Conservation (phyloP, 805 yeast genomes). For the Hanseniaspora meyeri region DNA sequence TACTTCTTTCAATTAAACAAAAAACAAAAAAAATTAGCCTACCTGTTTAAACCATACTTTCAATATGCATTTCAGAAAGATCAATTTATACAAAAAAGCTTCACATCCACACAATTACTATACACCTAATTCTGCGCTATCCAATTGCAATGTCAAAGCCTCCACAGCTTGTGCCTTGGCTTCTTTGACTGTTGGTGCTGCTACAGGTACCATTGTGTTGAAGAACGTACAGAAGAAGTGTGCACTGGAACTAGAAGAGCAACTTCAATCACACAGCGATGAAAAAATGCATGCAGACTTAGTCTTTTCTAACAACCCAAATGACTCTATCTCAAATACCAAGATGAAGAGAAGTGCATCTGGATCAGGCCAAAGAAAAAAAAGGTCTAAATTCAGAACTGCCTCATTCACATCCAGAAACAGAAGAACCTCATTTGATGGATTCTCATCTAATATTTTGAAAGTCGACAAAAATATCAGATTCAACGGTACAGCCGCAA, state of each 20-base stretch:
- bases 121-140: slow-evolving; percentile 1
- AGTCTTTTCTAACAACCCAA: neutral
- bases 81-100: slow-evolving; percentile 30
- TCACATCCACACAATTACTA: slow-evolving; percentile 13
- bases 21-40: neutral
- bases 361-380: neutral
- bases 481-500: neutral
- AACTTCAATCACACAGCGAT: neutral
- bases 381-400: neutral
- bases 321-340: neutral
- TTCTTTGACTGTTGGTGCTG: slow-evolving; percentile 6
- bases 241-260: neutral
- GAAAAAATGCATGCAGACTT: neutral
- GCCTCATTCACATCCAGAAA: neutral
- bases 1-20: neutral
- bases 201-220: slow-evolving; percentile 8
- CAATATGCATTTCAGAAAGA: slow-evolving; percentile 33
- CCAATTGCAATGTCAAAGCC: neutral
- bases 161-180: slow-evolving; percentile 2
- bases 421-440: slow-evolving; percentile 6
- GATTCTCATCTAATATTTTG: slow-evolving; percentile 8
- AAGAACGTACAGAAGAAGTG: slow-evolving; percentile 7
- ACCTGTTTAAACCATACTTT: neutral
- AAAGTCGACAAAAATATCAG: slow-evolving; percentile 7
- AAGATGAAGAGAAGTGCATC: neutral